A percentile compares a stretch with the other conserved stretches of the same genome.
Conservation (phyloP, 2,329 filamentous ascomycete genomes). For the Aspergillus fijiensis region DNA sequence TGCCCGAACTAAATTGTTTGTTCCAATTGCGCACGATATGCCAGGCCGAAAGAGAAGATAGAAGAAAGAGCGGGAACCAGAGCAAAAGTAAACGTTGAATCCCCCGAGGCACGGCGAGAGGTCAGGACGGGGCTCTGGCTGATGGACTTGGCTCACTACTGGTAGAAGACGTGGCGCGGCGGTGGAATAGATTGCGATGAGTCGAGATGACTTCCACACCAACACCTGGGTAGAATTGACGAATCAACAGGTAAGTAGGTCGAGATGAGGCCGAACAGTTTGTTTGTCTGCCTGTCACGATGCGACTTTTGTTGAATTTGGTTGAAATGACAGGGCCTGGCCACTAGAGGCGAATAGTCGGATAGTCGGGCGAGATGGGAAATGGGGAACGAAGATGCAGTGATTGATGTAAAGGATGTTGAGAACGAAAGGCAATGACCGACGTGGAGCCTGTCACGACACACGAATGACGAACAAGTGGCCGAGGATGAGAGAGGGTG, state of each 20-base stretch:
- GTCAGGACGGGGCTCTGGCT: background rate
- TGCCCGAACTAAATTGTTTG: constrained; percentile 2
- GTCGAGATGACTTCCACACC: background rate
- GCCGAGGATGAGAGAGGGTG: constrained; percentile 7
- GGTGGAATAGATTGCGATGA: constrained; percentile 15
- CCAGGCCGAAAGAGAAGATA: background rate
- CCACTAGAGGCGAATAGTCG: constrained; percentile 1
- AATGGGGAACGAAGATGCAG: background rate
- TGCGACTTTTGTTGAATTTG: constrained; percentile 1
- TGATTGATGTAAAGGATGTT: constrained; percentile 1
- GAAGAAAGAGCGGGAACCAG: background rate
- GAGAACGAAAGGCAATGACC: constrained; percentile 16
- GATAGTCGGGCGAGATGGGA: background rate
- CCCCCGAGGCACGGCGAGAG: background rate
- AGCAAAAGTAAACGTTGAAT: constrained; percentile 1
- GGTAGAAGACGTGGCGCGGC: constrained; percentile 19
- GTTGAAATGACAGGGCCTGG: constrained; percentile 8
- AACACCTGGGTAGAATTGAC: background rate
- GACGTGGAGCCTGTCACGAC: constrained; percentile 25
- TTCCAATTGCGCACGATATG: background rate
- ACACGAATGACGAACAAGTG: constrained; percentile 17
- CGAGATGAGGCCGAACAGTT: background rate
- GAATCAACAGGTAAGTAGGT: background rate
- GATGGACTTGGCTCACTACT: background rate
- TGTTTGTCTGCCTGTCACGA: constrained; percentile 1